A percentile compares a stretch with the other conserved stretches of the same genome.
These are phyloP conservation scores for Populus hybrid DNA, from an alignment of 441 rosid genomes.

Conservation along the genomic window DNA sequence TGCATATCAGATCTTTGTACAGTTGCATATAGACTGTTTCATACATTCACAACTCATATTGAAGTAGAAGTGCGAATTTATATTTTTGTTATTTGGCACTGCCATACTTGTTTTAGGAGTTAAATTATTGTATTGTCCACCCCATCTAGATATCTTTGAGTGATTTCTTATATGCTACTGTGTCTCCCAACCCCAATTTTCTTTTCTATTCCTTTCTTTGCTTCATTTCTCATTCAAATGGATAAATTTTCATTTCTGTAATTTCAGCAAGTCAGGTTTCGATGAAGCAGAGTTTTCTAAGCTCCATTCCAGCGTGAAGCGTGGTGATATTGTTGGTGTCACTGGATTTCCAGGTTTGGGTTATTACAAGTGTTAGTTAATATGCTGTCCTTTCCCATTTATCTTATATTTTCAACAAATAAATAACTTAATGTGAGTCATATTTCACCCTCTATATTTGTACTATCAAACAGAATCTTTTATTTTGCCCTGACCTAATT, in stretches of 20 bases:
- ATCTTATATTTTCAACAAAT: background rate
- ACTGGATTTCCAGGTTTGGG: constrained; percentile 82
- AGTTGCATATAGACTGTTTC: no score
- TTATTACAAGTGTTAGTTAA: background rate
- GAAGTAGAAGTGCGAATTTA: no score
- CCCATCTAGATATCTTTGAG: background rate
- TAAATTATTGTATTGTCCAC: background rate
- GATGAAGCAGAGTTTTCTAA: constrained; percentile 60
- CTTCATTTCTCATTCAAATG: background rate
- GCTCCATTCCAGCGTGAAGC: constrained; percentile 65
- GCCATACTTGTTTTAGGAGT: no score
- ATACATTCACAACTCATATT: no score
- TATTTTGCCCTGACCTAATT: background rate
- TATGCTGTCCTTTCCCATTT: constrained; percentile 6
- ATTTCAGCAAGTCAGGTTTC: constrained; percentile 65
- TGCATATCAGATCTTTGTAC: no score
- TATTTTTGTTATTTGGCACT: no score
- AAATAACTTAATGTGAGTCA: background rate
- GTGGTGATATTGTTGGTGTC: constrained; percentile 86
- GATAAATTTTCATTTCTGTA: constrained; percentile 8
- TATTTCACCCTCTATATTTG: background rate
- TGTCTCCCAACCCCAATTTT: no score
- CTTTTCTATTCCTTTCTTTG: background rate
- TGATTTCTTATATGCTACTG: background rate
- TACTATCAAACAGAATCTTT: background rate